phyloP scores from a whole-genome alignment of 208 protist species.

The Trypanosomatidae sp. region DNA sequence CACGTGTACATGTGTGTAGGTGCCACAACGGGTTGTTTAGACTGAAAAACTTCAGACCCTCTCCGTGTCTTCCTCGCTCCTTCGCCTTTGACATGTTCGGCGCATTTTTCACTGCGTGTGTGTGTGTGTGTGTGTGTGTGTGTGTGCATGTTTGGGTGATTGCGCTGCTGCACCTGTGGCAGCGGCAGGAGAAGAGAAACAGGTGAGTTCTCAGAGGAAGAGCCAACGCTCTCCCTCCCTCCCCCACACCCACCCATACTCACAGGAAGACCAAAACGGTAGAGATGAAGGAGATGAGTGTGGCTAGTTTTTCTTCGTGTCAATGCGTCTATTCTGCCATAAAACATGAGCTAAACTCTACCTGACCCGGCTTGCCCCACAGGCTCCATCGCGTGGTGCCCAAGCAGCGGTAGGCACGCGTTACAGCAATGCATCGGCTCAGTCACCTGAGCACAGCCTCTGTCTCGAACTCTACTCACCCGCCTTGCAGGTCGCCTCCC shows the following conservation, averaged over 20 bases:
- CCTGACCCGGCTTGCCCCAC: not conserved
- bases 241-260: not conserved
- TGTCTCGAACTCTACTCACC: not conserved
- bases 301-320: not conserved
- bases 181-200: not conserved
- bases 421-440: not conserved
- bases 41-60: not conserved
- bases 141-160: constrained; percentile 11
- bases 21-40: not conserved
- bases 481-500: not conserved
- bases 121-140: constrained; percentile 3
- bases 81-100: not conserved
- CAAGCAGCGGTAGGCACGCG: not conserved
- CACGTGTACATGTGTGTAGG: not conserved
- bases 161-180: not conserved
- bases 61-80: not conserved
- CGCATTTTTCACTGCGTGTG: not conserved
- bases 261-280: not conserved
- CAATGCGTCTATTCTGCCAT: not conserved
- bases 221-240: not conserved
- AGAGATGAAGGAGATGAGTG: not conserved
- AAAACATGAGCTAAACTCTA: not conserved
- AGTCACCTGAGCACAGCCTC: not conserved
- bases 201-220: no score
- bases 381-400: not conserved